Conservation (phyloP, 495 filamentous ascomycete species). For the Neurospora sp. region DNA sequence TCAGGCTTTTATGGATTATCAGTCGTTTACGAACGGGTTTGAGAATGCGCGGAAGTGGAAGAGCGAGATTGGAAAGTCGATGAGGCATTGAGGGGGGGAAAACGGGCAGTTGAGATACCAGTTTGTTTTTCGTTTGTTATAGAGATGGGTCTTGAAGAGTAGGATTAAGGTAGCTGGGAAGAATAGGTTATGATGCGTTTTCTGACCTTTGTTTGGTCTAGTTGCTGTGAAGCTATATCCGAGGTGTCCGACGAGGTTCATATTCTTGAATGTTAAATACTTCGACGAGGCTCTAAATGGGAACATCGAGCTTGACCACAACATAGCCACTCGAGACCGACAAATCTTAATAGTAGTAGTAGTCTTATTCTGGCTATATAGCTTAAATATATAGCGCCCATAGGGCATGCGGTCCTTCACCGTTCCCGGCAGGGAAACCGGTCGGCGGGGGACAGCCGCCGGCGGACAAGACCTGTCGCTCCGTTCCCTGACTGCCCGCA, state of each 20-base stretch:
- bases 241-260: not conserved
- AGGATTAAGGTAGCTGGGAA: not conserved
- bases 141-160: not conserved
- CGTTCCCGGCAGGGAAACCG: too few relatives aligned
- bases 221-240: not conserved
- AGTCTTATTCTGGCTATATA: too few relatives aligned
- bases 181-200: not conserved
- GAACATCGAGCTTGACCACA: not conserved
- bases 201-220: not conserved
- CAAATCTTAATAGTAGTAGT: not conserved
- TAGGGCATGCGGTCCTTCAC: too few relatives aligned
- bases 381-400: too few relatives aligned
- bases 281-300: not conserved
- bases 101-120: not conserved
- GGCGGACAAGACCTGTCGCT: too few relatives aligned
- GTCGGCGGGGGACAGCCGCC: too few relatives aligned
- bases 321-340: not conserved
- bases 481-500: too few relatives aligned
- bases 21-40: slow-evolving; percentile 78
- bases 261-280: too few relatives aligned
- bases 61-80: slow-evolving; percentile 84
- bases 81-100: slow-evolving; percentile 18
- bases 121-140: not conserved
- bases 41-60: slow-evolving; percentile 75
- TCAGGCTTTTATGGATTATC: slow-evolving; percentile 83